Conservation (phyloP, 306 rosid genomes). For the Dicorynia guianensis region DNA sequence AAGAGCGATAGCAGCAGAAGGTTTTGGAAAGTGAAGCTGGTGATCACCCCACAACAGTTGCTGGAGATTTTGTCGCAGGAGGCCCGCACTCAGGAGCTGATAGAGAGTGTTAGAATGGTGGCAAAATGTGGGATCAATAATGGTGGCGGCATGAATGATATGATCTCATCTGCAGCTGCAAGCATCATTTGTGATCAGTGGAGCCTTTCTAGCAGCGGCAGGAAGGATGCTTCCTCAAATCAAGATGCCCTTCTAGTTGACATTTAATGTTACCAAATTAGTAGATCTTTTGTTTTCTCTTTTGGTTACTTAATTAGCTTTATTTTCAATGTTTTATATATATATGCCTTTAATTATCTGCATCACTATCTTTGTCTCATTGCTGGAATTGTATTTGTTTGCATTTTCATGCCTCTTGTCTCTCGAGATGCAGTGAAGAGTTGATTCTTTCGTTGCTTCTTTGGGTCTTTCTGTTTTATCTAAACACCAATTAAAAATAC, state of each 20-base stretch:
- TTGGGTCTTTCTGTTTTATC: no score
- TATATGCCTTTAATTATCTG: no score
- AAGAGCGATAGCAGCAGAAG: slow-evolving; percentile 42
- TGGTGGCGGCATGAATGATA: slow-evolving; percentile 5
- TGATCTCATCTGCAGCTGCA: slow-evolving; percentile 45
- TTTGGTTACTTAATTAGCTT: no score
- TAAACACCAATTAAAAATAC: no score
- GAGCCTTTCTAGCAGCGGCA: slow-evolving; percentile 67
- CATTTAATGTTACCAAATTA: slow-evolving; percentile 41
- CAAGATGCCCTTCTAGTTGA: slow-evolving; percentile 50
- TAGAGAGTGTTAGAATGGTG: slow-evolving; percentile 77
- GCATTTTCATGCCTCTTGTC: no score
- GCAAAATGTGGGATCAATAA: slow-evolving; percentile 69
- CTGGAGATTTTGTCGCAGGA: slow-evolving; percentile 78
- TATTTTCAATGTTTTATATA: no score
- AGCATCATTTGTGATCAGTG: slow-evolving; percentile 68
- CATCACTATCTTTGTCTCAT: no score
- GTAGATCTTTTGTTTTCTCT: background rate
- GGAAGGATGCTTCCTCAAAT: slow-evolving; percentile 60
- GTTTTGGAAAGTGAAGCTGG: slow-evolving; percentile 90
- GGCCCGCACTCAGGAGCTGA: slow-evolving; percentile 67
- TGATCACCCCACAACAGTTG: slow-evolving; percentile 71
- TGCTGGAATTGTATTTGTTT: no score
- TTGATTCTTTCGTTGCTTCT: no score
- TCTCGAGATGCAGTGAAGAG: no score